Conservation (phyloP, 2,329 filamentous ascomycete species). For the Aureobasidium sp. region DNA sequence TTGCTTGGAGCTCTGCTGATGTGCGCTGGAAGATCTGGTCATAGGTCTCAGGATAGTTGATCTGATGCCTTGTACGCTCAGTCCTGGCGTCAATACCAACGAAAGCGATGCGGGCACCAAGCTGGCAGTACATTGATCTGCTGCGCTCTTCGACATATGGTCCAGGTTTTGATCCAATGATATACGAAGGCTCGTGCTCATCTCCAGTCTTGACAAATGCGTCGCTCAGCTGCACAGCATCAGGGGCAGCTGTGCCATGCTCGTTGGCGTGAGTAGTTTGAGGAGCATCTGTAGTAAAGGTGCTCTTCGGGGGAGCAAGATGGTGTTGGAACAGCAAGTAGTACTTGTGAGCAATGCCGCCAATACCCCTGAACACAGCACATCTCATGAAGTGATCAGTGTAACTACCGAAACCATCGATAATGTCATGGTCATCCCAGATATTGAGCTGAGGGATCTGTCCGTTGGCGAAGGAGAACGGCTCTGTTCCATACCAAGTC, state of each 20-base stretch:
- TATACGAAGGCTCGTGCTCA: slow-evolving; percentile 87
- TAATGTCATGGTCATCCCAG: slow-evolving; percentile 86
- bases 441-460: slow-evolving; percentile 99
- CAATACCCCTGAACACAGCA: slow-evolving; percentile 89
- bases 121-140: slow-evolving; percentile 67
- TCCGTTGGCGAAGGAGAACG: slow-evolving; percentile 74
- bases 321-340: slow-evolving; percentile 99
- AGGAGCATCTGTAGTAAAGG: slow-evolving; percentile 81
- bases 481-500: slow-evolving; percentile 84
- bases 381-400: slow-evolving; percentile 91
- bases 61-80: slow-evolving; percentile 89
- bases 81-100: slow-evolving; percentile 71
- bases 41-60: slow-evolving; percentile 82
- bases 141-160: slow-evolving; percentile 92
- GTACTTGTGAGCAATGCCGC: slow-evolving; percentile 96
- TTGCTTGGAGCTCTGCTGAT: slow-evolving; percentile 84
- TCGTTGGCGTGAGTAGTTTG: slow-evolving; percentile 51
- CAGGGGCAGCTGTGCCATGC: slow-evolving; percentile 58
- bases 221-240: slow-evolving; percentile 77
- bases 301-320: slow-evolving; percentile 83
- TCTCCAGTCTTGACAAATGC: slow-evolving; percentile 73
- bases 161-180: slow-evolving; percentile 80
- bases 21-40: slow-evolving; percentile 71
- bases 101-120: slow-evolving; percentile 81
- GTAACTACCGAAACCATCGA: slow-evolving; percentile 55